Evolutionary conservation across 2,329 filamentous ascomycete genomes (phyloP).

Genomic region (Xylaria sp.): DNA sequence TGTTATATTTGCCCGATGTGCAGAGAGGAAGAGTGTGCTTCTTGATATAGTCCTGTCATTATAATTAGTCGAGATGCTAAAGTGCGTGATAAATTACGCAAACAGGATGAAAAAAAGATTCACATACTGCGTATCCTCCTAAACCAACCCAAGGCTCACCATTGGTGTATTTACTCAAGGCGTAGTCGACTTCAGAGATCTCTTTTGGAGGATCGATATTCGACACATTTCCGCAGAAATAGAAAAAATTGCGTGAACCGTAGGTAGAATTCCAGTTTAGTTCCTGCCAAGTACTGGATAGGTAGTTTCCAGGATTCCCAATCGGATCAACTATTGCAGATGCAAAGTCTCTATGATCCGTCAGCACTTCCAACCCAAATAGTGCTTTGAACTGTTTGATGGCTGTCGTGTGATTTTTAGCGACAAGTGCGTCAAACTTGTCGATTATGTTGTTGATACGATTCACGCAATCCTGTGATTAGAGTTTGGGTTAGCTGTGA

Average conservation of each 20-base stretch:
- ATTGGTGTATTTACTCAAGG: constrained; percentile 59
- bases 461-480: constrained; percentile 56
- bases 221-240: constrained; percentile 63
- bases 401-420: constrained; percentile 53
- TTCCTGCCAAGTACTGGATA: constrained; percentile 64
- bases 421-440: constrained; percentile 60
- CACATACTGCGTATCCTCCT: constrained; percentile 57
- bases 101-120: background rate
- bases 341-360: constrained; percentile 59
- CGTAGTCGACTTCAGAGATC: constrained; percentile 57
- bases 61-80: constrained; percentile 4
- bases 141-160: constrained; percentile 62
- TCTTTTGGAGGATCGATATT: constrained; percentile 56
- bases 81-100: background rate
- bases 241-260: constrained; percentile 59
- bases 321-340: constrained; percentile 56
- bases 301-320: constrained; percentile 55
- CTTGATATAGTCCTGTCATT: constrained; percentile 57
- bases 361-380: constrained; percentile 58
- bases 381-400: constrained; percentile 58
- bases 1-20: constrained; percentile 53
- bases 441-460: constrained; percentile 61
- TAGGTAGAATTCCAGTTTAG: constrained; percentile 58
- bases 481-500: too few species aligned
- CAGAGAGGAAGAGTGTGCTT: constrained; percentile 56